Conservation (phyloP, 306 rosid species). For the Prosopis cineraria region DNA sequence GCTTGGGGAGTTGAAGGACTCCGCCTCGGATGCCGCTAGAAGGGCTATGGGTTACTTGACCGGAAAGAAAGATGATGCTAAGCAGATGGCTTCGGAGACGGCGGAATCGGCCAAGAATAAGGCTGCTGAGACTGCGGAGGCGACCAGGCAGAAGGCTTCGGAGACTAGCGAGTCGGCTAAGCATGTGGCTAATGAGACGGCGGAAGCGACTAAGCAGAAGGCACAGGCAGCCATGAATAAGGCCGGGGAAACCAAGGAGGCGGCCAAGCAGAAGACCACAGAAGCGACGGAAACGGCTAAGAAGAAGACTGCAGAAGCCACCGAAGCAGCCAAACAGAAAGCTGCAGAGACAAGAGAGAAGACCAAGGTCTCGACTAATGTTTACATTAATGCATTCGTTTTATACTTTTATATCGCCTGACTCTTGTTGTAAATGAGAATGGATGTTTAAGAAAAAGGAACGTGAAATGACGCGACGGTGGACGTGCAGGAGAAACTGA, state of each 20-base stretch:
- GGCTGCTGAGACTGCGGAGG: constrained; percentile 37
- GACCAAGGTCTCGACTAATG: constrained; percentile 39
- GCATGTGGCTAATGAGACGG: constrained; percentile 37
- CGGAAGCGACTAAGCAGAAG: constrained; percentile 39
- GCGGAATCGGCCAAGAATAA: constrained; percentile 33
- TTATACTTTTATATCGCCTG: not conserved
- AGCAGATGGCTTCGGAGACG: constrained; percentile 49
- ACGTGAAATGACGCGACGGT: not conserved
- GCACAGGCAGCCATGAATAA: not conserved
- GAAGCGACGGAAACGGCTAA: constrained; percentile 40
- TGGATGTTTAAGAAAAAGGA: not conserved
- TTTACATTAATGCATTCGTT: not conserved
- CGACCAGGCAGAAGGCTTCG: constrained; percentile 36
- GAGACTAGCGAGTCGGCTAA: constrained; percentile 67
- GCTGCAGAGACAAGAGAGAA: constrained; percentile 34
- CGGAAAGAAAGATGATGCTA: constrained; percentile 65
- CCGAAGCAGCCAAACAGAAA: constrained; percentile 13
- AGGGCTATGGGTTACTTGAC: constrained; percentile 56
- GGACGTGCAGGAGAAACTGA: constrained; percentile 48
- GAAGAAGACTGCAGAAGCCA: constrained; percentile 41
- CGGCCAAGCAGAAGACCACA: not conserved
- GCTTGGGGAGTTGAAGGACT: constrained; percentile 58
- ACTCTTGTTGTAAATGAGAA: not conserved
- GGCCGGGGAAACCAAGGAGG: constrained; percentile 37
- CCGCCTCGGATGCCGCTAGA: constrained; percentile 61